Evolutionary conservation across 2,329 filamentous ascomycete genomes (phyloP), one percentile per base, ranked within the genome.

Genomic region (Aureobasidium sp.): DNA sequence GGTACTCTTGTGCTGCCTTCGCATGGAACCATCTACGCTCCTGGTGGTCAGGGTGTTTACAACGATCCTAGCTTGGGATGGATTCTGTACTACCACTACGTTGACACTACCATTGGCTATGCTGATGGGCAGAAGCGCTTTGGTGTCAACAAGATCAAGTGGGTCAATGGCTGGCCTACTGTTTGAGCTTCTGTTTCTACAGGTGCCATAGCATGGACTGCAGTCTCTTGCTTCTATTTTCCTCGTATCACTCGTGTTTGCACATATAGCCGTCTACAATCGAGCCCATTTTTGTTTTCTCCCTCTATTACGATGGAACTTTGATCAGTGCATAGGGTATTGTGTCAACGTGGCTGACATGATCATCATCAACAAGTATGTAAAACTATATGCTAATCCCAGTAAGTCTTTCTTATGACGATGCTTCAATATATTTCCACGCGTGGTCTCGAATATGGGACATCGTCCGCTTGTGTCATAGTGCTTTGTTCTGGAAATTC

Each of bases 51-150:
- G 71, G 83, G 82, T 47, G 79, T 85, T 1, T 80, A 81, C 64
- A 74, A 75, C 1, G 83, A 85, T 63, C 72, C 75, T 0, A 66
- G 64, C 15, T 59, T 73, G 11, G 83, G 83, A 1, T 76, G 80
- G 6, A 76, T 87, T 9, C 73, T 87, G 7, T 86, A 86, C 70
- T 86, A 87, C 67, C 83, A 86, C 66, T 86, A 86, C 65, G 73
- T 84, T 2, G 75, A 85, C 65, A 84, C 79, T 0, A 76, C 71
- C 1, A 76, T 83, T 64, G 81, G 82, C 1, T 78, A 82, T 61
- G 76, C 70, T 0, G 81, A 84, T 67, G 73, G 53, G 5, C 44
- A 63, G 29, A 65, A 65, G 62, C 61, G 33, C 15, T 44, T 65
- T 19, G 64, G 64, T 42, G 52, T 63, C 24, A 65, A 65, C 44